A percentile compares a stretch with the other conserved stretches of the same genome.
These are phyloP conservation scores for Reutealis trisperma DNA, from an alignment of 345 rosid species.

Conservation along the genomic window DNA sequence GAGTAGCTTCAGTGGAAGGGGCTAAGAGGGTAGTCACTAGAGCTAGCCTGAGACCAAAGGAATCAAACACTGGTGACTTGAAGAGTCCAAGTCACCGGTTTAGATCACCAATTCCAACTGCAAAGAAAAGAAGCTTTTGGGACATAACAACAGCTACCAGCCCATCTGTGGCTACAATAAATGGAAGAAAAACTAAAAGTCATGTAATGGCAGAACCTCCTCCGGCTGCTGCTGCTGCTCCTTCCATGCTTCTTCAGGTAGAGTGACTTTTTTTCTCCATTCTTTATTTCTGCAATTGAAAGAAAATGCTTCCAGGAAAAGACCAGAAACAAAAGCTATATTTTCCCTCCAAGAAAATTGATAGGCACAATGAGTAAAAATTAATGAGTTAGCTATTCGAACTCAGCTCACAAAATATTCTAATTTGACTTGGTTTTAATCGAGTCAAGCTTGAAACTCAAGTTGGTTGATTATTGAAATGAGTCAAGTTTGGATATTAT, in stretches of 20 bases:
- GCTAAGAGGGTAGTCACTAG: slow-evolving; percentile 56
- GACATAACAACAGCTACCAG: slow-evolving; percentile 74
- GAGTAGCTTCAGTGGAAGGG: slow-evolving; percentile 31
- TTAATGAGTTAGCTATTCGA: too few relatives aligned
- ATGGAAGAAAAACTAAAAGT: slow-evolving; percentile 79
- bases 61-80: slow-evolving; percentile 46
- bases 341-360: too few relatives aligned
- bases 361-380: too few relatives aligned
- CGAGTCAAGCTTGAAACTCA: too few relatives aligned
- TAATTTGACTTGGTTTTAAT: too few relatives aligned
- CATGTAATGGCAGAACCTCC: slow-evolving; percentile 51
- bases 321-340: neutral
- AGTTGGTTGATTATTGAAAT: too few relatives aligned
- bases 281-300: neutral
- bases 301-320: neutral
- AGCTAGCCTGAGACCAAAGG: slow-evolving; percentile 66
- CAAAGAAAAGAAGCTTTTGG: slow-evolving; percentile 90
- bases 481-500: too few relatives aligned
- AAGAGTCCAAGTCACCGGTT: slow-evolving; percentile 84
- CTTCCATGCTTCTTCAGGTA: slow-evolving; percentile 96
- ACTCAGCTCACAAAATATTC: too few relatives aligned
- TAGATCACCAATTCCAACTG: slow-evolving; percentile 66
- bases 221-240: slow-evolving; percentile 51
- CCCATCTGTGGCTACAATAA: slow-evolving; percentile 54
- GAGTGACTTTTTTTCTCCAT: neutral